These are phyloP conservation scores for Lasiodiplodia citricola DNA, from an alignment of 2,329 filamentous ascomycete genomes.

Conservation along the genomic window DNA sequence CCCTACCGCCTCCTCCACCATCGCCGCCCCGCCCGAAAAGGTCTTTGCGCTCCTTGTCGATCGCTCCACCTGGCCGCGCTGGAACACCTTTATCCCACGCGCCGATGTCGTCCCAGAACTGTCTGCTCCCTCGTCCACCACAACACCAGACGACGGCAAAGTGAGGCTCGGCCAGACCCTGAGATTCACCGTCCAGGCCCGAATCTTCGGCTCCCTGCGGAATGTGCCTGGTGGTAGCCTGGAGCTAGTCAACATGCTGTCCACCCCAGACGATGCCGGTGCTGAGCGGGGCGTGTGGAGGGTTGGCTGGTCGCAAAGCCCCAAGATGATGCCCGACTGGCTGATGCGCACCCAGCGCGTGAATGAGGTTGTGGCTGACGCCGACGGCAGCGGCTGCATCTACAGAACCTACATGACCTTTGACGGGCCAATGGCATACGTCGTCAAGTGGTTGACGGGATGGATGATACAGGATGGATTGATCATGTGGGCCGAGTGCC, in stretches of 20 bases:
- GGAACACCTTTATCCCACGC: conserved; percentile 26
- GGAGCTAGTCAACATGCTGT: conserved; percentile 14
- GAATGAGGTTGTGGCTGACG: conserved; percentile 17
- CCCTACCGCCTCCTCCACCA: conserved; percentile 9
- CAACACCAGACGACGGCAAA: background rate
- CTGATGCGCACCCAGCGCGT: conserved; percentile 17
- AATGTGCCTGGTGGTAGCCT: conserved; percentile 19
- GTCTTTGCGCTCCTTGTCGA: conserved; percentile 25
- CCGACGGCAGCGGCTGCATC: background rate
- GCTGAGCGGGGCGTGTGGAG: conserved; percentile 15
- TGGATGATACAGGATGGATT: conserved; percentile 21
- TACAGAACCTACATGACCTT: conserved; percentile 24
- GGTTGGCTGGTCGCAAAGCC: conserved; percentile 4
- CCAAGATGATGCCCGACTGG: conserved; percentile 10
- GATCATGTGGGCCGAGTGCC: conserved; percentile 13
- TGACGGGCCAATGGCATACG: conserved; percentile 14
- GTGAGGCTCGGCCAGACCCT: conserved; percentile 8
- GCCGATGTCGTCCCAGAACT: conserved; percentile 2
- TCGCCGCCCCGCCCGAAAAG: conserved; percentile 4
- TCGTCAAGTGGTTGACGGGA: conserved; percentile 26
- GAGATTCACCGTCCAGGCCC: conserved; percentile 11
- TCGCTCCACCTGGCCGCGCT: conserved; percentile 23
- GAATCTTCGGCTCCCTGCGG: conserved; percentile 11
- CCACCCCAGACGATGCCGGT: background rate
- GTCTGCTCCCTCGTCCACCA: background rate